phyloP scores from a whole-genome alignment of 805 yeast genomes.

The Metschnikowia corniflorae region DNA sequence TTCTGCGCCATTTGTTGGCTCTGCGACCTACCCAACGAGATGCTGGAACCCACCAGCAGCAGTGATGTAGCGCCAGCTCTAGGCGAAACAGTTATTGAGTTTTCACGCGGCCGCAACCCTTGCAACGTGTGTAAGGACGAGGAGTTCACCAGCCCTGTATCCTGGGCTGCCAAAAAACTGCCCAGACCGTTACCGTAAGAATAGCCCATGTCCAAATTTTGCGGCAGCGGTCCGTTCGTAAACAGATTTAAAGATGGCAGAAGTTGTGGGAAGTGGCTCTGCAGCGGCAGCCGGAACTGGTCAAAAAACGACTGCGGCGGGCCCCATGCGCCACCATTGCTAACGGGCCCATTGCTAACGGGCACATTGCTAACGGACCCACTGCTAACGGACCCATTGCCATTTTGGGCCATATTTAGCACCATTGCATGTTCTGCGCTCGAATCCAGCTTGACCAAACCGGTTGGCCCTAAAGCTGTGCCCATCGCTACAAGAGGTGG shows the following conservation, averaged over 20 bases:
- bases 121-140: too few species aligned
- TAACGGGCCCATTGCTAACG: too few species aligned
- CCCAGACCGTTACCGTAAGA: too few species aligned
- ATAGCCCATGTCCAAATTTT: neutral
- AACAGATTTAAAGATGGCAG: neutral
- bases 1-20: too few species aligned
- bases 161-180: too few species aligned
- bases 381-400: too few species aligned
- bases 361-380: too few species aligned
- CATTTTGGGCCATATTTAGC: too few species aligned
- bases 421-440: too few species aligned
- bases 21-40: neutral
- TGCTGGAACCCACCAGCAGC: neutral
- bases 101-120: neutral
- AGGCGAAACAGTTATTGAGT: neutral
- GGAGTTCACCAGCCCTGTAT: too few species aligned
- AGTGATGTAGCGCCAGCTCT: neutral
- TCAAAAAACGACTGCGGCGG: neutral
- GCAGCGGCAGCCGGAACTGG: constrained; percentile 2
- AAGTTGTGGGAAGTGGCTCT: neutral
- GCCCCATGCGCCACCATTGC: neutral
- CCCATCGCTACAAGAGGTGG: neutral
- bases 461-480: neutral
- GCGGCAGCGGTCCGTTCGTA: neutral
- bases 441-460: too few species aligned